These are phyloP conservation scores for Elaeagnus macrophylla DNA, from an alignment of 306 rosid species.

Conservation along the genomic window DNA sequence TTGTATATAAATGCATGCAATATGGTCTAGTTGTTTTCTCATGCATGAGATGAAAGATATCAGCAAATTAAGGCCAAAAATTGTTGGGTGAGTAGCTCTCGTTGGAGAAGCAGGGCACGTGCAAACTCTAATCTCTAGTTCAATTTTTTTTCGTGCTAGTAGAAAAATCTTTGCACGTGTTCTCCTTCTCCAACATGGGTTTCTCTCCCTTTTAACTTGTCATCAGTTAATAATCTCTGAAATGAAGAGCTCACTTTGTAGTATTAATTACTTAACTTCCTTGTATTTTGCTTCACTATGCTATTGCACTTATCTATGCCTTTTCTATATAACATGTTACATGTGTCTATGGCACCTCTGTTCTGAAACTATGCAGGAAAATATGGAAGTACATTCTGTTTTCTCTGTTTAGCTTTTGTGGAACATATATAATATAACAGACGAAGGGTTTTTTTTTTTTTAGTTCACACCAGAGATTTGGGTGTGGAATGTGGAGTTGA, in stretches of 20 bases:
- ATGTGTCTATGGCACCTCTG: neutral
- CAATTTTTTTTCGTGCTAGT: neutral
- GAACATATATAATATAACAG: neutral
- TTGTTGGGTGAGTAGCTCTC: conserved; percentile 40
- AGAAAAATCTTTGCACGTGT: conserved; percentile 61
- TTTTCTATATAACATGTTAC: neutral
- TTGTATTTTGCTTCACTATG: no score
- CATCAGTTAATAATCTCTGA: neutral
- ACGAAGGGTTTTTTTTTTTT: no score
- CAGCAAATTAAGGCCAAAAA: neutral
- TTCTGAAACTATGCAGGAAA: neutral
- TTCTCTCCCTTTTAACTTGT: conserved; percentile 35
- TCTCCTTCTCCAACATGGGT: conserved; percentile 86
- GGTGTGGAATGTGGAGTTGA: no score
- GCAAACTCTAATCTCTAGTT: conserved; percentile 25
- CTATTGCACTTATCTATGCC: neutral
- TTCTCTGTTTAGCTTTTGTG: neutral
- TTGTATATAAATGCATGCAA: conserved; percentile 35
- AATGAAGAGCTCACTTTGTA: neutral
- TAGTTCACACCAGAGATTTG: no score
- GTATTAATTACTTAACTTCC: no score
- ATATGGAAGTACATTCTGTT: neutral
- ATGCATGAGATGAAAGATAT: conserved; percentile 1
- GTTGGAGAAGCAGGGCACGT: conserved; percentile 99
- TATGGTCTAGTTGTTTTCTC: conserved; percentile 13